phyloP scores from a whole-genome alignment of 106 monocot species.

The Platanthera guangdongensis region DNA sequence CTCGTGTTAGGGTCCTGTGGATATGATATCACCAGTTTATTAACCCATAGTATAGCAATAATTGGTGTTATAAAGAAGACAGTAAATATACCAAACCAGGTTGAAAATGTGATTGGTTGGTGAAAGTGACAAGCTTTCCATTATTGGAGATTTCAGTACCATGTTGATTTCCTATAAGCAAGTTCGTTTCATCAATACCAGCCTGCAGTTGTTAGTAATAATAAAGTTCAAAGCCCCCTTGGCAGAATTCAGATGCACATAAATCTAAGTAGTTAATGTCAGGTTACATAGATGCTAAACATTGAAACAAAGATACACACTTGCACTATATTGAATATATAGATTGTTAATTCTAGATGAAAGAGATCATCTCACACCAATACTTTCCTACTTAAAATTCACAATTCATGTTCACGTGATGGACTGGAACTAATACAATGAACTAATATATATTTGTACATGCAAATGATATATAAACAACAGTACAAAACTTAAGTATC shows the following conservation, averaged over 20 bases:
- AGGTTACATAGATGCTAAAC: background rate
- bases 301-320: too few relatives aligned
- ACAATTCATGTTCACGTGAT: too few relatives aligned
- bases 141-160: constrained; percentile 11
- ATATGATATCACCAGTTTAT: constrained; percentile 4
- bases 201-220: constrained; percentile 13
- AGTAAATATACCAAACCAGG: constrained; percentile 15
- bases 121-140: constrained; percentile 11
- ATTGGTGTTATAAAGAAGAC: background rate
- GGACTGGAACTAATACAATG: too few relatives aligned
- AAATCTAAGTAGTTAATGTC: background rate
- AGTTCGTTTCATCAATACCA: constrained; percentile 26
- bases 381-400: too few relatives aligned
- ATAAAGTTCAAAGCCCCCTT: background rate
- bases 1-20: constrained; percentile 27
- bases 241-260: background rate
- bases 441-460: too few relatives aligned
- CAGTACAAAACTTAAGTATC: too few relatives aligned
- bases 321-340: too few relatives aligned
- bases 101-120: constrained; percentile 13
- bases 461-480: too few relatives aligned
- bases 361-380: too few relatives aligned
- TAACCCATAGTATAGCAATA: background rate
- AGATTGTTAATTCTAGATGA: too few relatives aligned
- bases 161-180: constrained; percentile 22